Base-by-base conservation (phyloP, 352 stramenopile species). In the Globisporangium solare region DNA sequence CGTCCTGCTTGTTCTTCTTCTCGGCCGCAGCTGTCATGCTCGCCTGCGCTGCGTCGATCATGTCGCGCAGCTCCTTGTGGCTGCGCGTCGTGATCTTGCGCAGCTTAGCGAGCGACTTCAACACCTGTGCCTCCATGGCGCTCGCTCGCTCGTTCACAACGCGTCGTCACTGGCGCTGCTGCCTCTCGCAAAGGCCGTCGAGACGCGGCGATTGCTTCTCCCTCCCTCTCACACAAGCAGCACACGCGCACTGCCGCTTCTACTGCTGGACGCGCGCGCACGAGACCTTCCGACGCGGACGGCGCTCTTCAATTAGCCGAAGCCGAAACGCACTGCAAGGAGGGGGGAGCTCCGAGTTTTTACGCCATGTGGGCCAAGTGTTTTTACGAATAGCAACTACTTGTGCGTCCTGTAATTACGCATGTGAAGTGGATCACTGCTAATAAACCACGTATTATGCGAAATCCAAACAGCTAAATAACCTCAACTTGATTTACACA, bases 41-140 rank as follows among this genome's bases (percentile, higher is more conserved):
- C 4, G 67, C 59, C 47, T 76, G 65, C 17, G 81, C 69, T 3
- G 71, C 71, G 58, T 92, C 81, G 43, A 92, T 73, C 39, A 79
- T 58, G 49, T 92, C 79, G 35, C 81, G 81, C 55, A 92, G 62
- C 53, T 94, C 83, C 56, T 79, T 79, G 54, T 94, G 81, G 54
- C 74, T 84, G 48, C 81, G 77, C 31, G 77, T 79, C 60, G 76
- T 76, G 31, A 79, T 67, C 70, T 93, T 91, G 62, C 80, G 80
- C 62, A 93, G 68, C 66, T 93, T 93, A 39, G 57, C 71, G 21
- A 93, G 71, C 45, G 83, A 80, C 66, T 88, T 88, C 54, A 88
- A 63, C 51, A 88, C 71, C 43, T 85, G 70, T 42, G 74, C 60
- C 61, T 90, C 80, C 80, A 90, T 88, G 51, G 43, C 22, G 24